A percentile compares a stretch with the other conserved stretches of the same genome.
Evolutionary conservation across 805 yeast species (phyloP).

Genomic region (Kuraishia borneana): DNA sequence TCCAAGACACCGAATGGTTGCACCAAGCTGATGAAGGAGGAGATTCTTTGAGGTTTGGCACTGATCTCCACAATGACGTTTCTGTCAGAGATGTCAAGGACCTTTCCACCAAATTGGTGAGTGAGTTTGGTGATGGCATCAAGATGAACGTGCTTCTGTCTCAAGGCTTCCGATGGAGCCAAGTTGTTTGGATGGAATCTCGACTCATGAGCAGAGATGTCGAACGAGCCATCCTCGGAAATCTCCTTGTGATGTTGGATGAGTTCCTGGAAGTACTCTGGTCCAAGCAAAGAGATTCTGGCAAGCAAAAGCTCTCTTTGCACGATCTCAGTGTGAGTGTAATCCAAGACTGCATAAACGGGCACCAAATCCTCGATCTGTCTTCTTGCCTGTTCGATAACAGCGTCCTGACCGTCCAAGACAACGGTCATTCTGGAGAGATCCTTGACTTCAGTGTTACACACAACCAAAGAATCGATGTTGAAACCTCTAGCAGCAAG

Average conservation of each 20-base stretch:
- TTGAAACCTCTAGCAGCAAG: conserved; percentile 98
- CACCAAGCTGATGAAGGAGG: conserved; percentile 76
- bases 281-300: conserved; percentile 86
- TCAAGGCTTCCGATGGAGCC: conserved; percentile 82
- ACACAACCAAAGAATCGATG: conserved; percentile 93
- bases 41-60: conserved; percentile 86
- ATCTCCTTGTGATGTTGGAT: conserved; percentile 69
- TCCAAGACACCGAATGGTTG: conserved; percentile 96
- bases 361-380: conserved; percentile 97
- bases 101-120: conserved; percentile 82
- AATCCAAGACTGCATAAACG: conserved; percentile 94
- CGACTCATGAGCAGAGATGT: conserved; percentile 27
- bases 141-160: conserved; percentile 87
- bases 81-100: conserved; percentile 86
- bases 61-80: conserved; percentile 89
- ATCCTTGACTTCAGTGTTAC: conserved; percentile 92
- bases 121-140: conserved; percentile 74
- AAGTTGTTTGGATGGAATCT: conserved; percentile 81
- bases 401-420: conserved; percentile 87
- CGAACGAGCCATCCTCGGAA: conserved; percentile 24
- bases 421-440: conserved; percentile 96
- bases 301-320: conserved; percentile 86
- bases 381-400: conserved; percentile 95
- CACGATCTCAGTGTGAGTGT: conserved; percentile 81
- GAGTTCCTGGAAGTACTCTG: conserved; percentile 95